Conservation (phyloP, 139 green algal species). For the Penium margaritaceum region DNA sequence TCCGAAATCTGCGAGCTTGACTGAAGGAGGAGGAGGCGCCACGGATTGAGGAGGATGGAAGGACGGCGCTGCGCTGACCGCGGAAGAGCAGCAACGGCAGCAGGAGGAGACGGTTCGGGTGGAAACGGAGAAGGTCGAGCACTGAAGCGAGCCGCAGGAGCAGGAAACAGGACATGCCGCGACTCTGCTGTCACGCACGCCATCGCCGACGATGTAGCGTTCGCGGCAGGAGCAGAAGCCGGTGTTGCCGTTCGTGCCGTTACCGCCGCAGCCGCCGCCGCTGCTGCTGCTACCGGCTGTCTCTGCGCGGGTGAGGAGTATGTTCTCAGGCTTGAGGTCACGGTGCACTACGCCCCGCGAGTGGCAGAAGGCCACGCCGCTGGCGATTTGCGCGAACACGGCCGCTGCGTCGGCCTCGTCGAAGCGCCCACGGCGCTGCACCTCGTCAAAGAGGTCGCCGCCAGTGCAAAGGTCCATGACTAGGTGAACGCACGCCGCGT, state of each 20-base stretch:
- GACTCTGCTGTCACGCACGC: no score
- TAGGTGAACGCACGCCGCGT: not conserved
- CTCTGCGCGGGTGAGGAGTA: not conserved
- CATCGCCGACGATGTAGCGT: no score
- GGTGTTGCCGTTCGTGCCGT: no score
- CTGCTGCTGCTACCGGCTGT: not conserved
- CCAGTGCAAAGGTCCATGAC: constrained; percentile 17
- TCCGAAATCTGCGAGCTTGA: constrained; percentile 21
- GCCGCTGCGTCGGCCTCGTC: constrained; percentile 68
- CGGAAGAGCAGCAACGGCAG: no score
- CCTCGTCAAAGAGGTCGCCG: constrained; percentile 46
- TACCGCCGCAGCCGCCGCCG: not conserved
- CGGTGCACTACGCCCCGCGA: not conserved
- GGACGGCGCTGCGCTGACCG: no score
- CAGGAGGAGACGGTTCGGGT: no score
- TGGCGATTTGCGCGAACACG: constrained; percentile 72
- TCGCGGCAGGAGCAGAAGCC: no score
- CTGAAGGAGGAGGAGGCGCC: no score
- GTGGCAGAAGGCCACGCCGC: constrained; percentile 80
- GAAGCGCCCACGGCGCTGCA: constrained; percentile 65
- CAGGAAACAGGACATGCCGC: no score
- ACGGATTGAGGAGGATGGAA: no score
- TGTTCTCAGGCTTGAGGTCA: constrained; percentile 21
- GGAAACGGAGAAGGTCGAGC: no score
- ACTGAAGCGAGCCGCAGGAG: no score